Evolutionary conservation across 2,329 filamentous ascomycete genomes (phyloP).

Genomic region (Pleomassaria siparia): DNA sequence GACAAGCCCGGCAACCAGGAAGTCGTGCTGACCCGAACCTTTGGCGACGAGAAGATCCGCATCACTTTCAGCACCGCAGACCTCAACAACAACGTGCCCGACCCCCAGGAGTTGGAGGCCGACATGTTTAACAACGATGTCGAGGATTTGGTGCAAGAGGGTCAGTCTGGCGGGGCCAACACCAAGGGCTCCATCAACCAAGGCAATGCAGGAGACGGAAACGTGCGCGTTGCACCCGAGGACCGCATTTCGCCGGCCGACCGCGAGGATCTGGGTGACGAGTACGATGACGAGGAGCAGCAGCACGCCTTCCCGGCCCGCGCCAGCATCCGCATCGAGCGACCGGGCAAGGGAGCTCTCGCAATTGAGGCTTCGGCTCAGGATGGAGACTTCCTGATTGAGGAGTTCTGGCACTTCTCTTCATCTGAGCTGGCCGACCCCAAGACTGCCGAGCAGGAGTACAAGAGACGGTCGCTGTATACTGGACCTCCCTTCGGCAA

Average conservation of each 20-base stretch:
- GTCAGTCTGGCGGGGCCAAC: conserved; percentile 59
- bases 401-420: conserved; percentile 87
- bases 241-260: conserved; percentile 60
- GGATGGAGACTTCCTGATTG: conserved; percentile 82
- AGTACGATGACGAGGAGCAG: conserved; percentile 55
- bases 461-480: conserved; percentile 77
- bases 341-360: conserved; percentile 80
- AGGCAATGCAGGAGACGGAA: conserved; percentile 52
- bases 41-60: conserved; percentile 87
- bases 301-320: conserved; percentile 71
- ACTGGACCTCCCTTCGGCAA: conserved; percentile 90
- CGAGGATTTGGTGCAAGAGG: conserved; percentile 42
- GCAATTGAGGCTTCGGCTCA: conserved; percentile 84
- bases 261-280: conserved; percentile 59
- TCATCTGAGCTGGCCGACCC: conserved; percentile 77
- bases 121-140: conserved; percentile 55
- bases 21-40: conserved; percentile 78
- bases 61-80: conserved; percentile 85
- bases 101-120: conserved; percentile 54
- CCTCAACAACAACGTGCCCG: conserved; percentile 57
- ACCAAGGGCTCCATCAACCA: conserved; percentile 60
- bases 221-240: conserved; percentile 58
- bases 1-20: conserved; percentile 86
- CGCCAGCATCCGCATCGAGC: conserved; percentile 85
- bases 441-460: conserved; percentile 73